These are phyloP conservation scores for Mucor racemosus DNA, from an alignment of 371 early-diverging fungal genomes.

Conservation along the genomic window DNA sequence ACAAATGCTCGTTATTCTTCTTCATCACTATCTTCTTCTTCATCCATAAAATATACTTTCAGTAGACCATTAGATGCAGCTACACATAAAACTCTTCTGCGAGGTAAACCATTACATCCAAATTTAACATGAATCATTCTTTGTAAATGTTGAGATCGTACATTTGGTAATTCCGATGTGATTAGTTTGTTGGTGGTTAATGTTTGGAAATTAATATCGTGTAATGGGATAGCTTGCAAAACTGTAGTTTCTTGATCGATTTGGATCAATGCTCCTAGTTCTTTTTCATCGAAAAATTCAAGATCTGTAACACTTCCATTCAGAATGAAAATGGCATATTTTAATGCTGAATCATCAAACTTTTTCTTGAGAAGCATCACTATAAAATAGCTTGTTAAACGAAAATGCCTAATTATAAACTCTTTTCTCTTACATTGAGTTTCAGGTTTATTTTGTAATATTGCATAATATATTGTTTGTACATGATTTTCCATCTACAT, in stretches of 20 bases:
- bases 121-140: constrained; percentile 24
- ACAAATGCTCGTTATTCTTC: constrained; percentile 1
- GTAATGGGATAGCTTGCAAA: constrained; percentile 11
- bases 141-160: neutral
- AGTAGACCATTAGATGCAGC: constrained; percentile 19
- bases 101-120: constrained; percentile 28
- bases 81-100: constrained; percentile 21
- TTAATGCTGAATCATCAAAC: neutral
- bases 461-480: constrained; percentile 15
- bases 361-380: constrained; percentile 20
- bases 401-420: no score
- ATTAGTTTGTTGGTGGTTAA: neutral
- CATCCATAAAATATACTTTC: constrained; percentile 19
- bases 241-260: constrained; percentile 13
- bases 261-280: constrained; percentile 19
- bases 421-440: constrained; percentile 16
- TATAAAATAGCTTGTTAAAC: neutral
- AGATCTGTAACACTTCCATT: constrained; percentile 17
- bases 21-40: constrained; percentile 2
- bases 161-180: neutral
- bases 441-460: constrained; percentile 11
- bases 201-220: constrained; percentile 8
- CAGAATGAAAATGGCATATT: constrained; percentile 5
- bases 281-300: constrained; percentile 33
- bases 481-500: neutral